These are phyloP conservation scores for Pyrenochaeta sp. DNA, from an alignment of 2,329 filamentous ascomycete genomes.

Conservation along the genomic window DNA sequence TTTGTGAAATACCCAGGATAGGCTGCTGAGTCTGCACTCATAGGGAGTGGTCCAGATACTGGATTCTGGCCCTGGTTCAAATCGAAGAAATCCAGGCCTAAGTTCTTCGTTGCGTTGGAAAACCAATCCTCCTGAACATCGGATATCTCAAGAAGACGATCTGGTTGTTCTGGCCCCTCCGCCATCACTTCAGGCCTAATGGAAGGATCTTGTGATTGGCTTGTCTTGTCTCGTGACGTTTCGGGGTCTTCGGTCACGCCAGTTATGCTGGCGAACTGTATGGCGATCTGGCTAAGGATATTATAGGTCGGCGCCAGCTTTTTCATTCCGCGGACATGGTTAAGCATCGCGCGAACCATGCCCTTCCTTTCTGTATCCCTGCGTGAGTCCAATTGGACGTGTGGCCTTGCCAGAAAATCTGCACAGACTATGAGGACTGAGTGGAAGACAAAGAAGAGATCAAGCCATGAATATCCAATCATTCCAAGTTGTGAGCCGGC, in stretches of 20 bases:
- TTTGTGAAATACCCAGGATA: slow-evolving; percentile 16
- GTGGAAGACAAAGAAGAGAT: slow-evolving; percentile 37
- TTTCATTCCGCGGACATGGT: slow-evolving; percentile 21
- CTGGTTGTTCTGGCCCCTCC: slow-evolving; percentile 11
- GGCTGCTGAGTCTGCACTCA: slow-evolving; percentile 6
- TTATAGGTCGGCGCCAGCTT: slow-evolving; percentile 28
- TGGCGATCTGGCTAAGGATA: slow-evolving; percentile 26
- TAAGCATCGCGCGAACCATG: slow-evolving; percentile 26
- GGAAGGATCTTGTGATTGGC: slow-evolving; percentile 2
- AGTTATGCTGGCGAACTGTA: slow-evolving; percentile 34
- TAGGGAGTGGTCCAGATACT: slow-evolving; percentile 1
- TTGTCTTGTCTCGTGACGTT: neutral
- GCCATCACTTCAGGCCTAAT: slow-evolving; percentile 7
- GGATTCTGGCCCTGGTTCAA: slow-evolving; percentile 12
- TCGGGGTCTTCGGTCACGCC: slow-evolving; percentile 18
- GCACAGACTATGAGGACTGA: slow-evolving; percentile 33
- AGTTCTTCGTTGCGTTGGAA: slow-evolving; percentile 23
- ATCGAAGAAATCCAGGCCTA: slow-evolving; percentile 32
- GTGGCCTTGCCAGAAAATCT: slow-evolving; percentile 35
- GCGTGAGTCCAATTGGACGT: slow-evolving; percentile 19
- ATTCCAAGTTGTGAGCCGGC: slow-evolving; percentile 20
- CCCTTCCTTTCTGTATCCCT: slow-evolving; percentile 30
- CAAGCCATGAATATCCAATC: slow-evolving; percentile 29
- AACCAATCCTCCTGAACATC: slow-evolving; percentile 31
- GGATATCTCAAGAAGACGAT: slow-evolving; percentile 16